Evolutionary conservation across 2,329 filamentous ascomycete genomes (phyloP), one percentile per base, ranked within the genome.

Genomic region (Aureobasidium musti): DNA sequence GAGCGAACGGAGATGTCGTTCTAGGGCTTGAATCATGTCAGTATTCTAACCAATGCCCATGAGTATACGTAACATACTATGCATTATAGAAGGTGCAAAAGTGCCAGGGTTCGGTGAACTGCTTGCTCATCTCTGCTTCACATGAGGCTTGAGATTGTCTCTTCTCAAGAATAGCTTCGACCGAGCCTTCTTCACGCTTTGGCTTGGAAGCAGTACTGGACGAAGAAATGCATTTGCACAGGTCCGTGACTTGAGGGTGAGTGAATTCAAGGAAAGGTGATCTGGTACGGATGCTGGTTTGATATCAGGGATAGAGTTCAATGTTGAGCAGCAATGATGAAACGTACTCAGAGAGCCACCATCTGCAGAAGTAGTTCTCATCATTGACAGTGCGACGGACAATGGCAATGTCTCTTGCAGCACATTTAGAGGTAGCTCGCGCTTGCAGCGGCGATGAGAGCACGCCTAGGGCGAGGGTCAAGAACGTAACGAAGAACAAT

Each of bases 321-420:
- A 11, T 2, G 8, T 5, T 11, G 11, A 35, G 7, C 19, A 53
- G 28, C 17, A 3, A 17, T 28, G 26, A n/a, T 53, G 3, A 21
- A 19, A 21, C 50, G 19, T 21, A 53, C 50, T 53, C 50, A 19
- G 28, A 35, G 1, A 53, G 50, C 50, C 50, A 53, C 50, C 50
- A 53, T 28, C 35, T 35, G 50, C 50, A 53, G 50, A 53, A 53
- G 28, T 53, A 53, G 1, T 13, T 7, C 28, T 53, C 50, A 35
- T 53, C 50, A n/a, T 19, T 53, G 50, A 53, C 50, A 4, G 50
- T 53, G 7, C 50, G 50, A 28, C 50, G 50, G 8, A 53, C 50
- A 21, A 53, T 30, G 8, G 50, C 50, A 11, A 53, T 53, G 8
- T 53, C 50, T 11, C 19, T 53, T 10, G 28, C 17, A 35, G 50